Evolutionary conservation across 106 monocot genomes (phyloP).

Genomic region (Hemerocallis citrina): DNA sequence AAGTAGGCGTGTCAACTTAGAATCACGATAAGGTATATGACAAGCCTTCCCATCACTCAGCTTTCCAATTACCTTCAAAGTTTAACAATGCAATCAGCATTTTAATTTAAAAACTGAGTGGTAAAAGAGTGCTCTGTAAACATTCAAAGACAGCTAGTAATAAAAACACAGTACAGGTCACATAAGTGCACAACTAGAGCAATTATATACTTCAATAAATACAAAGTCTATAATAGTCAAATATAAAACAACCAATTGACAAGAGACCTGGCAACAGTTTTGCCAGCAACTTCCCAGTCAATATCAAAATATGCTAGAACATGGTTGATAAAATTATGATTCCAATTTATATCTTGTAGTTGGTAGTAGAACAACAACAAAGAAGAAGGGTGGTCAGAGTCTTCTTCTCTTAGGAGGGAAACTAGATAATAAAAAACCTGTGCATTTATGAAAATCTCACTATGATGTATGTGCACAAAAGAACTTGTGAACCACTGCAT

Average conservation of each 20-base stretch:
- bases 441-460: background rate
- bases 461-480: background rate
- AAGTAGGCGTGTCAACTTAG: conserved; percentile 93
- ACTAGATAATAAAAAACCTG: background rate
- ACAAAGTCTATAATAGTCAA: background rate
- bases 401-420: background rate
- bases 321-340: background rate
- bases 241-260: background rate
- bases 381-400: background rate
- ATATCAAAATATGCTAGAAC: background rate
- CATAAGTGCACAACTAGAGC: background rate
- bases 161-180: background rate
- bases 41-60: conserved; percentile 95
- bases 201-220: background rate
- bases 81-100: background rate
- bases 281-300: background rate
- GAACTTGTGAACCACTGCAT: background rate
- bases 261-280: background rate
- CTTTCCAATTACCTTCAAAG: conserved; percentile 91
- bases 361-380: background rate
- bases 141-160: no score
- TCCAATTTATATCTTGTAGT: background rate
- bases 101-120: background rate
- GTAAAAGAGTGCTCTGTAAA: conserved; percentile 1
- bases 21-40: conserved; percentile 98